Percentiles rank a stretch among this genome's conserved stretches.
Evolutionary conservation across 1,139 yeast species (phyloP).

Genomic region (Pichia sp.): DNA sequence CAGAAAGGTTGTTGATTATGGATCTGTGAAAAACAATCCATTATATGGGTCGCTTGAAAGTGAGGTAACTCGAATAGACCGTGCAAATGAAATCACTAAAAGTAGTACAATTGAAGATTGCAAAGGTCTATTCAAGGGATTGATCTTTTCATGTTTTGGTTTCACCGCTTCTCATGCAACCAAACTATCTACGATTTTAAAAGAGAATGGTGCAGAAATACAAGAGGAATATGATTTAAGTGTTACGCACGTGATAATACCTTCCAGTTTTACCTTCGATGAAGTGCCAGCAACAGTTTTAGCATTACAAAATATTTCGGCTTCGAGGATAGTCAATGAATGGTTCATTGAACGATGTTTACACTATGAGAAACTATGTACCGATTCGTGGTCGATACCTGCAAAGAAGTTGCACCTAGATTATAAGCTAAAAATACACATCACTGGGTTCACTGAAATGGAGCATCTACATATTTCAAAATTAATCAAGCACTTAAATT

Average conservation of each 20-base stretch:
- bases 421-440: constrained; percentile 47
- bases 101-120: background rate
- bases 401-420: constrained; percentile 35
- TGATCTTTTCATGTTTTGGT: constrained; percentile 38
- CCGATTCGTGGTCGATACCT: constrained; percentile 75
- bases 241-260: constrained; percentile 41
- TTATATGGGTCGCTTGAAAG: background rate
- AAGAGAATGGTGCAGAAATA: constrained; percentile 41
- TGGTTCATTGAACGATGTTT: constrained; percentile 83
- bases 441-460: constrained; percentile 81
- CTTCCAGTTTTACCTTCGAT: constrained; percentile 31
- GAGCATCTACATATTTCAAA: constrained; percentile 73
- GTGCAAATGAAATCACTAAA: background rate
- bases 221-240: constrained; percentile 20
- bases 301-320: constrained; percentile 13
- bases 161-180: constrained; percentile 35
- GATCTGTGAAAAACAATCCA: constrained; percentile 8
- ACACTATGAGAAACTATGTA: constrained; percentile 48
- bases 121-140: constrained; percentile 34
- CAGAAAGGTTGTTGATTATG: constrained; percentile 16
- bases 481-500: constrained; percentile 50
- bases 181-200: constrained; percentile 38
- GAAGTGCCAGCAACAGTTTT: constrained; percentile 19
- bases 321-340: constrained; percentile 54
- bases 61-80: background rate